These are phyloP conservation scores for Lentinula sp. DNA, from an alignment of 768 basidiomycete species.

Conservation along the genomic window DNA sequence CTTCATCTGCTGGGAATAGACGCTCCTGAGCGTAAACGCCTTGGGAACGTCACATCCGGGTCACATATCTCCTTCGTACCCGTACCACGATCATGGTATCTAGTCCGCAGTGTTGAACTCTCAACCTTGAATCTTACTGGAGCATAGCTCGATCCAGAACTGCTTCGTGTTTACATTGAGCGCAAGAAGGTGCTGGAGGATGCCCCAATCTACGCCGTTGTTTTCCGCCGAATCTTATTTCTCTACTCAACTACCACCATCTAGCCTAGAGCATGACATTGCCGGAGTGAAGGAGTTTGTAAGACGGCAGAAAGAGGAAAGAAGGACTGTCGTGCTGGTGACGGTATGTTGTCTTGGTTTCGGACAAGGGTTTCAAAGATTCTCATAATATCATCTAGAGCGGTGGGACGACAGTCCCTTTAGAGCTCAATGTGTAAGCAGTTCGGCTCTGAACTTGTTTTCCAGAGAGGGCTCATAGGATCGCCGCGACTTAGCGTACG, in stretches of 20 bases:
- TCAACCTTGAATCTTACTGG: neutral
- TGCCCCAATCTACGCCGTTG: slow-evolving; percentile 11
- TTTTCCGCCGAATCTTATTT: slow-evolving; percentile 93
- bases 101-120: neutral
- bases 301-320: slow-evolving; percentile 51
- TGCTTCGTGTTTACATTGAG: neutral
- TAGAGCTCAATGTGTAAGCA: slow-evolving; percentile 98
- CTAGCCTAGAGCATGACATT: slow-evolving; percentile 64
- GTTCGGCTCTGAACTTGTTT: neutral
- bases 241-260: slow-evolving; percentile 76
- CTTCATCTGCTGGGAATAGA: neutral
- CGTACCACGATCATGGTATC: neutral
- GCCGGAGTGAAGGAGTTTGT: slow-evolving; percentile 64
- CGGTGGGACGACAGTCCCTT: slow-evolving; percentile 94
- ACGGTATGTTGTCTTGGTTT: slow-evolving; percentile 55
- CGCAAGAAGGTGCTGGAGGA: neutral
- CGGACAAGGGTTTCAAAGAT: neutral
- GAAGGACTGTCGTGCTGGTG: slow-evolving; percentile 83
- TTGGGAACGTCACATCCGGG: too few relatives aligned
- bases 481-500: slow-evolving; percentile 63
- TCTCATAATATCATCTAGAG: slow-evolving; percentile 49
- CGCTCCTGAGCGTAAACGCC: too few relatives aligned
- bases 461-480: neutral
- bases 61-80: neutral
- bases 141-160: neutral